phyloP scores from a whole-genome alignment of 2,329 filamentous ascomycete species.

The Trichoderma sp. region DNA sequence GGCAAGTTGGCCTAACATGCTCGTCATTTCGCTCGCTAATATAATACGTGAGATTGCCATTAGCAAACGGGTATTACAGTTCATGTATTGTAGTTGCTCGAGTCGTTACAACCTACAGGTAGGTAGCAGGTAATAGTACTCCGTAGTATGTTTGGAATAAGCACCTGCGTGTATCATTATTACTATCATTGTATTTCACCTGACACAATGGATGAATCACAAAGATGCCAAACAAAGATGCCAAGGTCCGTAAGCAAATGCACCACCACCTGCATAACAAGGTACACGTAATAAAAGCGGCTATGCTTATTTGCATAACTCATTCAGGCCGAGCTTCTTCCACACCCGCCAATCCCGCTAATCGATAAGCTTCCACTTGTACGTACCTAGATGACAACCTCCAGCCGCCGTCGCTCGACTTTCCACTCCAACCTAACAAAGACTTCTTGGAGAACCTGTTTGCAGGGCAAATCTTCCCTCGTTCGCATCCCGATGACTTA shows the following conservation, averaged over 20 bases:
- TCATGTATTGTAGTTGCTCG: no score
- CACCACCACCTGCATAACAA: no score
- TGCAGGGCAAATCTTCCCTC: background rate
- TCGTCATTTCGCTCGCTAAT: background rate
- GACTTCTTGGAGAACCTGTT: background rate
- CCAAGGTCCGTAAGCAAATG: no score
- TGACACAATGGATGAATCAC: background rate
- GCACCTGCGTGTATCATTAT: no score
- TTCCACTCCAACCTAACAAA: background rate
- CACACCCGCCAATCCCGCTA: background rate
- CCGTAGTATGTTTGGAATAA: no score
- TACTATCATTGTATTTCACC: background rate
- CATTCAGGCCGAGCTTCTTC: background rate
- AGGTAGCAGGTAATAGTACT: no score
- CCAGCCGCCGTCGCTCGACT: slow-evolving; percentile 1
- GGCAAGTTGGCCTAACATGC: background rate
- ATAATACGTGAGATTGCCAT: background rate
- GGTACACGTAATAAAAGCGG: background rate
- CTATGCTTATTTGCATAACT: background rate
- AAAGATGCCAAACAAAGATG: no score
- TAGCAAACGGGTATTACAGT: background rate
- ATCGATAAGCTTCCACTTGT: slow-evolving; percentile 14
- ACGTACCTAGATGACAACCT: slow-evolving; percentile 9
- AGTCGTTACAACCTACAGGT: background rate
- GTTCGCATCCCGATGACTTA: background rate